phyloP scores from a whole-genome alignment of 1,284 basidiomycete genomes.

The Psilocybe mexicana region DNA sequence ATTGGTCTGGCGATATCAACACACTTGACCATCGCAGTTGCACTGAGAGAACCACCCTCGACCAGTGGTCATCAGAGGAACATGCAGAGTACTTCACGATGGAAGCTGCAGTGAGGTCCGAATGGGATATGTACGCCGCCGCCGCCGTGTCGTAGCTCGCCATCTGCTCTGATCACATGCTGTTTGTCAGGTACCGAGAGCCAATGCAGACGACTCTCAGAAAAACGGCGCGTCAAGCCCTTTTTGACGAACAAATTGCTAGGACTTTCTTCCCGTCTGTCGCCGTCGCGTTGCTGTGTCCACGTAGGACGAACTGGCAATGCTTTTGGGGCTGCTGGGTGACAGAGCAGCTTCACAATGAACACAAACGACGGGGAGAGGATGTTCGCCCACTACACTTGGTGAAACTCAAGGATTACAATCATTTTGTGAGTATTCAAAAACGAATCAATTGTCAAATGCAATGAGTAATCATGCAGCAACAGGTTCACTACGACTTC shows the following conservation, averaged over 20 bases:
- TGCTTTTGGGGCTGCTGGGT: slow-evolving; percentile 28
- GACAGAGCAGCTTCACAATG: slow-evolving; percentile 22
- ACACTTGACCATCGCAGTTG: slow-evolving; percentile 24
- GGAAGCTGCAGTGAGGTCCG: slow-evolving; percentile 22
- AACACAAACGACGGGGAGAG: slow-evolving; percentile 12
- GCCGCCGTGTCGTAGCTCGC: too few relatives aligned
- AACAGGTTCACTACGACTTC: neutral
- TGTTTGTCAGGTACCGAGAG: slow-evolving; percentile 8
- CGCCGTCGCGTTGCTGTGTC: slow-evolving; percentile 23
- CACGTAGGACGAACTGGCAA: slow-evolving; percentile 23
- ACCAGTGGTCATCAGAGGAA: slow-evolving; percentile 26
- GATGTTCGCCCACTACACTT: slow-evolving; percentile 22
- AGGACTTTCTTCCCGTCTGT: slow-evolving; percentile 26
- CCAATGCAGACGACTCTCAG: slow-evolving; percentile 26
- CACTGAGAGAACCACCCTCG: slow-evolving; percentile 18
- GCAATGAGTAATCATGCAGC: neutral
- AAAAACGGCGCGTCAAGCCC: slow-evolving; percentile 19
- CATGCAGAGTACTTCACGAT: slow-evolving; percentile 19
- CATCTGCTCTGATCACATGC: too few relatives aligned
- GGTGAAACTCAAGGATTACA: slow-evolving; percentile 25
- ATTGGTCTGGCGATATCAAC: slow-evolving; percentile 22
- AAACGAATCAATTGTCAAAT: neutral
- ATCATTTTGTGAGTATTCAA: slow-evolving; percentile 32
- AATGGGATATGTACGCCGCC: slow-evolving; percentile 21
- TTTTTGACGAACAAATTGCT: slow-evolving; percentile 26